phyloP scores from a whole-genome alignment of 345 rosid genomes.

The Triadica sebifera region DNA sequence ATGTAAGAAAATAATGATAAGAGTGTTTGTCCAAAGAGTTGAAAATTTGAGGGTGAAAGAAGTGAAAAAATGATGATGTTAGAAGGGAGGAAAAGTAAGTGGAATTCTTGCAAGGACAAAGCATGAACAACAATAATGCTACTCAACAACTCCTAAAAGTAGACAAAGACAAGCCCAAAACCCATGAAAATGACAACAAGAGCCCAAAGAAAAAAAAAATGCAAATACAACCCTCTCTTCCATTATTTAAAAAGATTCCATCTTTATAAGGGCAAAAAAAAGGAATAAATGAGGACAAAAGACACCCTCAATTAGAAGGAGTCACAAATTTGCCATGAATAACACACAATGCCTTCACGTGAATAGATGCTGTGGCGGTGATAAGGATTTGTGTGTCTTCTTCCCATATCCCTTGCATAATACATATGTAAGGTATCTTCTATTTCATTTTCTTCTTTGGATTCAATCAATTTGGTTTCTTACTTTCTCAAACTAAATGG shows the following conservation, averaged over 20 bases:
- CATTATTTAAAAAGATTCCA: conserved; percentile 34
- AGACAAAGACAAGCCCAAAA: conserved; percentile 28
- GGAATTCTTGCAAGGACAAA: conserved; percentile 29
- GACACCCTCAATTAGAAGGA: conserved; percentile 20
- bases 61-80: conserved; percentile 18
- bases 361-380: conserved; percentile 38
- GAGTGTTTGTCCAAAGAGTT: neutral
- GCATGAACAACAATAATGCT: conserved; percentile 39
- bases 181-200: conserved; percentile 18
- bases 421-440: conserved; percentile 15
- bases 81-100: conserved; percentile 23
- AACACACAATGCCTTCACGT: conserved; percentile 38
- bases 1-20: neutral
- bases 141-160: conserved; percentile 35
- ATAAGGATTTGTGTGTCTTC: conserved; percentile 23
- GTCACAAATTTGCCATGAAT: conserved; percentile 26
- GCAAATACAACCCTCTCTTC: neutral
- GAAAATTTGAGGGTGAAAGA: conserved; percentile 4
- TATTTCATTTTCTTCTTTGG: conserved; percentile 14
- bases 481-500: conserved; percentile 28
- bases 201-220: neutral
- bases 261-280: neutral
- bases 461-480: conserved; percentile 30
- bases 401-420: conserved; percentile 1
- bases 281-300: conserved; percentile 20